Percentiles rank a stretch among this genome's conserved stretches.
phyloP scores from a whole-genome alignment of 495 filamentous ascomycete species.

The Neurospora sp. region DNA sequence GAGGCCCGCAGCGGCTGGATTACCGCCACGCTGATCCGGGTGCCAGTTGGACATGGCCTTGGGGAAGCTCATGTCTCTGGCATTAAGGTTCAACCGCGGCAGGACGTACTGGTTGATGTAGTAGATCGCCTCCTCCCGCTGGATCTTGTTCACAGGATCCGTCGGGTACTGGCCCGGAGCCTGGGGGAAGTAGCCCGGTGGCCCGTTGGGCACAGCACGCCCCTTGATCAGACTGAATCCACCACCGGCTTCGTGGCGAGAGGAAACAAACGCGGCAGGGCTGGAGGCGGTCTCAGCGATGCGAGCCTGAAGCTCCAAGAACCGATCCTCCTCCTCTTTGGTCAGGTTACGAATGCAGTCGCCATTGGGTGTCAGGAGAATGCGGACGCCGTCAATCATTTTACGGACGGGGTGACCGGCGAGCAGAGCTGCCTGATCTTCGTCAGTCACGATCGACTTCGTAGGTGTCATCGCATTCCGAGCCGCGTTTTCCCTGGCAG shows the following conservation, averaged over 20 bases:
- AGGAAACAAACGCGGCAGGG: slow-evolving; percentile 39
- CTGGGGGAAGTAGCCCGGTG: slow-evolving; percentile 41
- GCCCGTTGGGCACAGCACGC: slow-evolving; percentile 45
- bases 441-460: slow-evolving; percentile 41
- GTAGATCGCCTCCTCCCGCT: slow-evolving; percentile 50
- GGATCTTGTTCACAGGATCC: slow-evolving; percentile 47
- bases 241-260: slow-evolving; percentile 32
- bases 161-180: slow-evolving; percentile 29
- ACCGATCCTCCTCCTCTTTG: slow-evolving; percentile 64
- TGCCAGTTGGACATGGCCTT: slow-evolving; percentile 16
- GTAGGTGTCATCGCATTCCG: slow-evolving; percentile 20
- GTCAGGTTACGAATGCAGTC: slow-evolving; percentile 68
- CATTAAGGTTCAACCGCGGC: slow-evolving; percentile 38
- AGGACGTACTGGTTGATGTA: slow-evolving; percentile 60
- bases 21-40: slow-evolving; percentile 3
- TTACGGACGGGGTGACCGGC: slow-evolving; percentile 43
- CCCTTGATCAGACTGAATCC: slow-evolving; percentile 46
- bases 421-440: slow-evolving; percentile 38
- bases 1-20: slow-evolving; percentile 18
- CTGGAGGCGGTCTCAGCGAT: slow-evolving; percentile 33
- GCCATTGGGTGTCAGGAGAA: slow-evolving; percentile 70
- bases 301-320: slow-evolving; percentile 60
- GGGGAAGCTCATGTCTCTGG: slow-evolving; percentile 27
- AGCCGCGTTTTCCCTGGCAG: slow-evolving; percentile 2
- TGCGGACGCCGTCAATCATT: slow-evolving; percentile 36